Evolutionary conservation across 2,329 filamentous ascomycete species (phyloP).

Genomic region (Fusarium mexicanum): DNA sequence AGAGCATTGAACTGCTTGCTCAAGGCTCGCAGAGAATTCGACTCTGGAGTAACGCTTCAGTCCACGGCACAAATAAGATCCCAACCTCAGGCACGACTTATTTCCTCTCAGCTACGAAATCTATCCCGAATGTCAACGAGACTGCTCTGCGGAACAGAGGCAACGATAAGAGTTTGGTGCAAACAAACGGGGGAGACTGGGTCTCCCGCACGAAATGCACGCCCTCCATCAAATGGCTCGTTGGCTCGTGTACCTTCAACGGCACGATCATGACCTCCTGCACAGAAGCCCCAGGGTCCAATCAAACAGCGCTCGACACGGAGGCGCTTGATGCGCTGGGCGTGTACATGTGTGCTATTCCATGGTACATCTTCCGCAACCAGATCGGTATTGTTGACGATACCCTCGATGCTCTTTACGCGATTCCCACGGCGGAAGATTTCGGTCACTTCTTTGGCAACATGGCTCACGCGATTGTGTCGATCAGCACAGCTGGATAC

Average conservation of each 20-base stretch:
- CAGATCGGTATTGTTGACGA: slow-evolving; percentile 27
- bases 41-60: slow-evolving; percentile 22
- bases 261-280: slow-evolving; percentile 33
- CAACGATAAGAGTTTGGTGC: slow-evolving; percentile 23
- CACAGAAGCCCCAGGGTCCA: background rate
- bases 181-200: slow-evolving; percentile 27
- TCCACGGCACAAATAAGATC: slow-evolving; percentile 4
- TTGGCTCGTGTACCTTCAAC: slow-evolving; percentile 33
- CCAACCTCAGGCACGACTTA: slow-evolving; percentile 17
- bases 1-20: slow-evolving; percentile 19
- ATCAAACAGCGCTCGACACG: slow-evolving; percentile 25
- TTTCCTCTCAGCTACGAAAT: slow-evolving; percentile 26
- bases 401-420: slow-evolving; percentile 29
- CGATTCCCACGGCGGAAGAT: slow-evolving; percentile 32
- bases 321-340: slow-evolving; percentile 16
- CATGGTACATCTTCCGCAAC: slow-evolving; percentile 33
- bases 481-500: slow-evolving; percentile 34
- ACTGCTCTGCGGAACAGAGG: slow-evolving; percentile 17
- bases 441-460: slow-evolving; percentile 34
- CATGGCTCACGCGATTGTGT: slow-evolving; percentile 35
- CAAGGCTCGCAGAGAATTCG: slow-evolving; percentile 19
- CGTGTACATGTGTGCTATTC: slow-evolving; percentile 37
- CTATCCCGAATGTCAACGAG: slow-evolving; percentile 30
- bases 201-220: slow-evolving; percentile 33
- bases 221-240: slow-evolving; percentile 19